A percentile compares a stretch with the other conserved stretches of the same genome.
These are phyloP conservation scores for Penicillium nucicola DNA, from an alignment of 495 filamentous ascomycete species.

Conservation along the genomic window DNA sequence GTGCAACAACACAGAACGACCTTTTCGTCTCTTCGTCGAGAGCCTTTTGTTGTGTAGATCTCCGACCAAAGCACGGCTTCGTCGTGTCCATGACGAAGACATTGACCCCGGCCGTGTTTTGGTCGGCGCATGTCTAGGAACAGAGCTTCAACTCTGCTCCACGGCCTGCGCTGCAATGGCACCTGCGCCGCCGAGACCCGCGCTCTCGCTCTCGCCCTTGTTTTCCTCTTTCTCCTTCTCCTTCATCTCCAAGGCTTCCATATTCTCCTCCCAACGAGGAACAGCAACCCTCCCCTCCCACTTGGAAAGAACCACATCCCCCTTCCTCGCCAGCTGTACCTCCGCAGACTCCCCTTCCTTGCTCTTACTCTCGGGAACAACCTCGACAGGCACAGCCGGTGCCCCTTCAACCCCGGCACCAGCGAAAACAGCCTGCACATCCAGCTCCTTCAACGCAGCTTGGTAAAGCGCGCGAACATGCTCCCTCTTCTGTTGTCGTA, in stretches of 20 bases:
- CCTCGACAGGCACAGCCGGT: slow-evolving; percentile 1
- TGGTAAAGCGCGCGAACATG: slow-evolving; percentile 41
- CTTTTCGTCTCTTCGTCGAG: neutral
- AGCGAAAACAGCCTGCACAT: slow-evolving; percentile 60
- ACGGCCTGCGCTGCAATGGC: neutral
- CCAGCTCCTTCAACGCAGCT: slow-evolving; percentile 58
- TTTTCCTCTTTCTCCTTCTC: slow-evolving; percentile 11
- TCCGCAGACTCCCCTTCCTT: slow-evolving; percentile 29
- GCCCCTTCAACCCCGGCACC: slow-evolving; percentile 30
- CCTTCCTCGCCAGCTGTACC: slow-evolving; percentile 23
- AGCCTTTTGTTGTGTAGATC: neutral
- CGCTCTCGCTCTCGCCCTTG: slow-evolving; percentile 1
- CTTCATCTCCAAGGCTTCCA: slow-evolving; percentile 41
- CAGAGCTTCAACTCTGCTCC: slow-evolving; percentile 7
- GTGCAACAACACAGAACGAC: neutral
- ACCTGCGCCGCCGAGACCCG: no score
- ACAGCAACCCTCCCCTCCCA: slow-evolving; percentile 51
- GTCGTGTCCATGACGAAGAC: slow-evolving; percentile 1
- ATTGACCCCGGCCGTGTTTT: neutral
- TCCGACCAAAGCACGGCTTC: neutral
- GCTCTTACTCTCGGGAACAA: slow-evolving; percentile 6
- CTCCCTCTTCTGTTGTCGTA: slow-evolving; percentile 24
- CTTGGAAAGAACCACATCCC: slow-evolving; percentile 38
- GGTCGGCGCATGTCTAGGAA: neutral
- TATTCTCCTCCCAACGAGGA: slow-evolving; percentile 42